A percentile compares a stretch with the other conserved stretches of the same genome.
phyloP scores from a whole-genome alignment of 192 early-diverging fungal genomes.

The Backusella psychrophila region DNA sequence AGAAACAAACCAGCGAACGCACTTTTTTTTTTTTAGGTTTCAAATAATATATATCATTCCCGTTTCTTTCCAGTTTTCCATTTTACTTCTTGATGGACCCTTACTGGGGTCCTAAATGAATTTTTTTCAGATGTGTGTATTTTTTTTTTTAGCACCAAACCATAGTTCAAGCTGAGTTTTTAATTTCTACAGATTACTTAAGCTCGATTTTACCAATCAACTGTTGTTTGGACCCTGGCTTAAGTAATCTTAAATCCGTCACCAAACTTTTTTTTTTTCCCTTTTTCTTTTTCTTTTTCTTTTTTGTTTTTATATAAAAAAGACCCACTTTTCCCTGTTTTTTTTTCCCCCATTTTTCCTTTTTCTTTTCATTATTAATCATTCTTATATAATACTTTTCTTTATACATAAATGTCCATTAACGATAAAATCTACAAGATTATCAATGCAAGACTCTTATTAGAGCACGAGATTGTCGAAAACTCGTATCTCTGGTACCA shows the following conservation, averaged over 20 bases:
- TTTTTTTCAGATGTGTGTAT: not conserved
- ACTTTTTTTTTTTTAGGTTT: not conserved
- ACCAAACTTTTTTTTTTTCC: not conserved
- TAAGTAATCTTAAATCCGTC: conserved; percentile 1
- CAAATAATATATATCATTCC: not conserved
- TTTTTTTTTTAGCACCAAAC: not conserved
- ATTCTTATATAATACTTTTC: not conserved
- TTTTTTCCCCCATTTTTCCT: not conserved
- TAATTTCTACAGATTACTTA: not conserved
- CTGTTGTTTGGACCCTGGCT: not conserved
- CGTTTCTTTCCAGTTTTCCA: conserved; percentile 2
- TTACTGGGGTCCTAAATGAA: conserved; percentile 2
- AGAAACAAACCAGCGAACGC: not conserved
- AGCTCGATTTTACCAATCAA: not conserved
- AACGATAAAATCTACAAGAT: conserved; percentile 49
- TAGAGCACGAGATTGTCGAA: conserved; percentile 68
- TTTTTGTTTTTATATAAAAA: not conserved
- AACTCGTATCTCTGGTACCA: conserved; percentile 73
- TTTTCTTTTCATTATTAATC: not conserved
- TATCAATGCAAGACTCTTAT: conserved; percentile 72
- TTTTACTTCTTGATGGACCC: not conserved
- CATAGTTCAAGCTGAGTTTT: not conserved
- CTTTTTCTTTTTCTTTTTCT: not conserved
- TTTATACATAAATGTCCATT: not conserved
- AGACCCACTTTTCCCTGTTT: not conserved